Evolutionary conservation across 345 rosid species (phyloP).

Genomic region (Bruguiera gymnorhiza): DNA sequence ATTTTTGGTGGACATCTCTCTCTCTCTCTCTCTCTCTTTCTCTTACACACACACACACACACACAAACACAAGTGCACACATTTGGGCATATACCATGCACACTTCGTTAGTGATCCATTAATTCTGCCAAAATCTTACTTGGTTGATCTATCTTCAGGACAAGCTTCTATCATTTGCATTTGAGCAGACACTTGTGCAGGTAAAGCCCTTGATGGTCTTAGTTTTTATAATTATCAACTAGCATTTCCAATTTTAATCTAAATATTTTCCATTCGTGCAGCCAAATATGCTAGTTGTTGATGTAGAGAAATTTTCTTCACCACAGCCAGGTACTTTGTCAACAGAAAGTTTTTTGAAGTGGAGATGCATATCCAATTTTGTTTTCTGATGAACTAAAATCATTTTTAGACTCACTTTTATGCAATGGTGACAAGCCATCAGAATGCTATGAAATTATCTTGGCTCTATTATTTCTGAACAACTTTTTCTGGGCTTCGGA

Average conservation of each 20-base stretch:
- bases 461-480: too few relatives aligned
- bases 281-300: constrained; percentile 99
- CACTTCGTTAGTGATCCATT: background rate
- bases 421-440: too few relatives aligned
- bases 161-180: constrained; percentile 77
- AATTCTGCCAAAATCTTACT: constrained; percentile 7
- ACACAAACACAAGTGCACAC: background rate
- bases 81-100: background rate
- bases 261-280: constrained; percentile 30
- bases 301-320: constrained; percentile 74
- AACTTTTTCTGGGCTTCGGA: too few relatives aligned
- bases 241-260: background rate
- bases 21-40: constrained; percentile 6
- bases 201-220: constrained; percentile 9
- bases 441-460: too few relatives aligned
- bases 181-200: constrained; percentile 69
- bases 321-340: constrained; percentile 48
- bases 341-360: background rate
- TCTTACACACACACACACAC: background rate
- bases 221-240: background rate
- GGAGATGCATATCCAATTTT: background rate
- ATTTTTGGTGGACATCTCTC: constrained; percentile 9
- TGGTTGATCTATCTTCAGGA: constrained; percentile 49
- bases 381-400: background rate
- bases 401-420: background rate